These are phyloP conservation scores for Aspergillus sojae DNA, from an alignment of 2,329 filamentous ascomycete genomes.

Conservation along the genomic window DNA sequence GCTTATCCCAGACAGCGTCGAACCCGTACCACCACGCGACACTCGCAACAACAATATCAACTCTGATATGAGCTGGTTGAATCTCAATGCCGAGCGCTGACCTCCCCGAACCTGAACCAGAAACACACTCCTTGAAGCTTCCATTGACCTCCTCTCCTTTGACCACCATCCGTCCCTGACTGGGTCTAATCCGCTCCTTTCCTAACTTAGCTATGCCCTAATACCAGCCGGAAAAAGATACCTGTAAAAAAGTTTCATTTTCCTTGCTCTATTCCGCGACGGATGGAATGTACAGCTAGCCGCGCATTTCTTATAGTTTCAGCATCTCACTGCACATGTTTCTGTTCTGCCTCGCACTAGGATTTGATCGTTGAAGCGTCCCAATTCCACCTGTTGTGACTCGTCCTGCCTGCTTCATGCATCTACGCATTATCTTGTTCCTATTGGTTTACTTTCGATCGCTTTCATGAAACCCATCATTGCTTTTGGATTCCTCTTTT, in stretches of 20 bases:
- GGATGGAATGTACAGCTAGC: constrained; percentile 16
- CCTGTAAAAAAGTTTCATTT: constrained; percentile 11
- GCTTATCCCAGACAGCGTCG: constrained; percentile 34
- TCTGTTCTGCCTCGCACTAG: constrained; percentile 4
- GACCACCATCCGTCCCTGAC: not conserved
- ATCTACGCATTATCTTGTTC: not conserved
- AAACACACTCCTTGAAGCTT: constrained; percentile 4
- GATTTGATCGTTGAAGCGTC: constrained; percentile 18
- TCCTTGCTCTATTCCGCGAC: not conserved
- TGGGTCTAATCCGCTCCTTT: constrained; percentile 6
- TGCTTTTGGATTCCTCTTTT: not conserved
- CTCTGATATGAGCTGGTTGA: constrained; percentile 49
- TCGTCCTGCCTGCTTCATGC: not conserved
- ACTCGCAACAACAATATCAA: constrained; percentile 30
- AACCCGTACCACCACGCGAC: constrained; percentile 25
- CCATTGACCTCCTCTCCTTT: not conserved
- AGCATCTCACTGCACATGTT: constrained; percentile 10
- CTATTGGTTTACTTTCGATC: not conserved
- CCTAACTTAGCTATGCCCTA: not conserved
- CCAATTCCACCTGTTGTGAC: constrained; percentile 1
- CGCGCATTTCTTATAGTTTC: constrained; percentile 5
- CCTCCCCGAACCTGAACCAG: not conserved
- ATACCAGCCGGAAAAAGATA: not conserved
- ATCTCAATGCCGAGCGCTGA: constrained; percentile 37
- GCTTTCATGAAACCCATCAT: not conserved